Conservation (phyloP, 2,329 filamentous ascomycete species). For the Alternaria longipes region DNA sequence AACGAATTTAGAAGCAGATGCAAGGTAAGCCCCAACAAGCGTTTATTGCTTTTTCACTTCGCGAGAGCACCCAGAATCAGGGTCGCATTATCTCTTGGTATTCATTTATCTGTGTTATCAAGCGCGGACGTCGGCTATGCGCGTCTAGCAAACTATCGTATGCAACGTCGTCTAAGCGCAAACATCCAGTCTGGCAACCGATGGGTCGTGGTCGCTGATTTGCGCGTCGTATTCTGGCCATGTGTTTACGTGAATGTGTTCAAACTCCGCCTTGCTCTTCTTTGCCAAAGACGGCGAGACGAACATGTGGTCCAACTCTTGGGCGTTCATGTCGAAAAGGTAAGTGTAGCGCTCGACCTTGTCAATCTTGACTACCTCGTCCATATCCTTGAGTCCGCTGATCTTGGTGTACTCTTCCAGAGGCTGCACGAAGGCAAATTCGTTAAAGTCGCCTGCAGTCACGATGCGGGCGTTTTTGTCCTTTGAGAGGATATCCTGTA, state of each 20-base stretch:
- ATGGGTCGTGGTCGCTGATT: slow-evolving; percentile 75
- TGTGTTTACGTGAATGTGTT: slow-evolving; percentile 77
- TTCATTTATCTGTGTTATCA: slow-evolving; percentile 1
- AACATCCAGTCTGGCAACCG: slow-evolving; percentile 69
- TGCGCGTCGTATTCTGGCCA: slow-evolving; percentile 68
- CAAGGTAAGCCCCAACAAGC: slow-evolving; percentile 1
- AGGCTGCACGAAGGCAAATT: slow-evolving; percentile 71
- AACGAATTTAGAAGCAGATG: not conserved
- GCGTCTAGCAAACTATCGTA: slow-evolving; percentile 7
- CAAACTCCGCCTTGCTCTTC: slow-evolving; percentile 57
- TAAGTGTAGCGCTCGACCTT: slow-evolving; percentile 74
- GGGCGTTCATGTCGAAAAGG: slow-evolving; percentile 73
- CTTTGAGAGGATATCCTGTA: slow-evolving; percentile 60
- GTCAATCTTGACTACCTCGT: slow-evolving; percentile 65
- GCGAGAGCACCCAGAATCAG: not conserved
- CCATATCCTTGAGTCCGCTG: slow-evolving; percentile 68
- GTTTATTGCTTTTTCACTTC: slow-evolving; percentile 2
- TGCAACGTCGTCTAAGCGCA: slow-evolving; percentile 53
- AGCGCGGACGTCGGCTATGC: slow-evolving; percentile 7
- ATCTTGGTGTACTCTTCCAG: slow-evolving; percentile 62
- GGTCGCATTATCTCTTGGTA: slow-evolving; percentile 2
- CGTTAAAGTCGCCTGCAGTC: slow-evolving; percentile 75
- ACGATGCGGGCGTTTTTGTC: slow-evolving; percentile 68
- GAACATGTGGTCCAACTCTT: slow-evolving; percentile 76
- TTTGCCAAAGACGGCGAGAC: slow-evolving; percentile 64